phyloP scores from a whole-genome alignment of 331 rosid genomes.

The Acacia pycnantha region DNA sequence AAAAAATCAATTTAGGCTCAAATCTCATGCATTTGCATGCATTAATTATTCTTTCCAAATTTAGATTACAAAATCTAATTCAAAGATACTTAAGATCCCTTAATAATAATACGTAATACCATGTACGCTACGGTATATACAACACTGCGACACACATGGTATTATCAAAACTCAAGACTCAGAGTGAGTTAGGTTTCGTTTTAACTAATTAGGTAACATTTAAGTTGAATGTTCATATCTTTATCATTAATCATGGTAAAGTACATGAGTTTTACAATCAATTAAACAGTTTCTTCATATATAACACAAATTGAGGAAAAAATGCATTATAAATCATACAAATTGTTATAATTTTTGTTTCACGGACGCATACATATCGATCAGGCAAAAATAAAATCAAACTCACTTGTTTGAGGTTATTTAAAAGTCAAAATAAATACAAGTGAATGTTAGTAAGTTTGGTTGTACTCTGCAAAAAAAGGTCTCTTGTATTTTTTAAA shows the following conservation, averaged over 20 bases:
- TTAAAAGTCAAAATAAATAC: not conserved
- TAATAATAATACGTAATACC: not conserved
- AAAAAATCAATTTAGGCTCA: not conserved
- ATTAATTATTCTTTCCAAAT: not conserved
- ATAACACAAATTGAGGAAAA: no score
- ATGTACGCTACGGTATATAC: no score
- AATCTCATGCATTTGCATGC: not conserved
- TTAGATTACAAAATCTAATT: not conserved
- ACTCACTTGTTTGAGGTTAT: not conserved
- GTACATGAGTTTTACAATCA: not conserved
- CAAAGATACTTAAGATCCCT: not conserved
- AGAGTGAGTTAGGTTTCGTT: no score
- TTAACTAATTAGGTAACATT: not conserved
- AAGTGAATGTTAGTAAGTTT: not conserved
- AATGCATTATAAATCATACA: not conserved
- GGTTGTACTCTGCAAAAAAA: not conserved
- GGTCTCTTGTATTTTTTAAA: no score
- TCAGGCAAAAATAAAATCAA: not conserved
- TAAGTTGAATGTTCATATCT: not conserved
- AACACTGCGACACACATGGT: not conserved
- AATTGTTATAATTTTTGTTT: not conserved
- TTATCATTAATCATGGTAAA: not conserved
- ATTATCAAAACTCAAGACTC: not conserved
- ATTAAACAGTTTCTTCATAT: not conserved
- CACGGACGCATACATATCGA: not conserved